Conservation (phyloP, 306 rosid genomes). For the Cicer yamashitae region DNA sequence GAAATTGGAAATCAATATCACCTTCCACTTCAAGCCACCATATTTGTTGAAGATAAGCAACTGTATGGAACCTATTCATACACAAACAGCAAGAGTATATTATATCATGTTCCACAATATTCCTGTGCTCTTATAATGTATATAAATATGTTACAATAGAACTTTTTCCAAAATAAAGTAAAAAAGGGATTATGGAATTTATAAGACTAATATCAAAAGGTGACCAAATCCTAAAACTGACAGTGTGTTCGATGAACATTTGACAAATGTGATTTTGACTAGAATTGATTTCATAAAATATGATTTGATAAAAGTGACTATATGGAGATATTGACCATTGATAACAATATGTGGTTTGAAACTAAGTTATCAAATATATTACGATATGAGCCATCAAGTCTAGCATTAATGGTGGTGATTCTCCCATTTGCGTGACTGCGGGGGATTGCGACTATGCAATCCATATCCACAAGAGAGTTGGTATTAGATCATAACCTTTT, state of each 20-base stretch:
- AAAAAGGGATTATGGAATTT: neutral
- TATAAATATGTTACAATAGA: neutral
- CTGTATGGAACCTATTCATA: conserved; percentile 66
- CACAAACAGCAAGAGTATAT: neutral
- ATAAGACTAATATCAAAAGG: neutral
- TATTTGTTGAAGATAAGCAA: conserved; percentile 92
- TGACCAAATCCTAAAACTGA: neutral
- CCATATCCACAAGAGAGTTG: neutral
- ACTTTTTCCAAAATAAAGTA: neutral
- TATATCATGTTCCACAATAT: conserved; percentile 6
- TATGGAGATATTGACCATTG: too few relatives aligned
- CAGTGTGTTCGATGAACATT: too few relatives aligned
- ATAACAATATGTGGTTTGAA: too few relatives aligned
- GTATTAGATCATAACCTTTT: neutral
- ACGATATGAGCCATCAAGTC: too few relatives aligned
- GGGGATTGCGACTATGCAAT: too few relatives aligned
- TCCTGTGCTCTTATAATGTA: neutral
- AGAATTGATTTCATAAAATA: too few relatives aligned
- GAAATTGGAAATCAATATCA: conserved; percentile 81
- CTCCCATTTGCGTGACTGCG: too few relatives aligned
- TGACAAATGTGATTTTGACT: too few relatives aligned
- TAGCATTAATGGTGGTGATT: too few relatives aligned
- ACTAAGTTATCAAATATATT: too few relatives aligned
- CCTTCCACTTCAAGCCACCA: conserved; percentile 96
- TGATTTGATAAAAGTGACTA: too few relatives aligned